A percentile compares a stretch with the other conserved stretches of the same genome.
Conservation (phyloP, 1,139 yeast genomes). For the Debaryomyces subglobosus region DNA sequence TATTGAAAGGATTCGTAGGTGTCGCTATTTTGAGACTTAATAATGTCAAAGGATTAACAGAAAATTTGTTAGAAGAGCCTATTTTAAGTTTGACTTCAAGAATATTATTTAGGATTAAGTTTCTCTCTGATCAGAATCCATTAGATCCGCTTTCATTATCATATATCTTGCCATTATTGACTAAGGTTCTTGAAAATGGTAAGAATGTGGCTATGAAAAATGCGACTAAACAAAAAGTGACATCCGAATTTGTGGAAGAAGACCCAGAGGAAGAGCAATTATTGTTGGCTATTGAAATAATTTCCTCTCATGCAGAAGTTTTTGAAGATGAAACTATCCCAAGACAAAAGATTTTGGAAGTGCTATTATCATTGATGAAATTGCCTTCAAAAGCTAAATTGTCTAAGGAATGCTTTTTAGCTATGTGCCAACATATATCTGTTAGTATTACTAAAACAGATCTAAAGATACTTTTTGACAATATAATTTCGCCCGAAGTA, state of each 20-base stretch:
- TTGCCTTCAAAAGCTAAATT: conserved; percentile 78
- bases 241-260: conserved; percentile 71
- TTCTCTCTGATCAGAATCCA: conserved; percentile 72
- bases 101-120: conserved; percentile 73
- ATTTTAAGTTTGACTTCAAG: conserved; percentile 59
- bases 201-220: conserved; percentile 54
- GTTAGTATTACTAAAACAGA: conserved; percentile 60
- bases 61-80: conserved; percentile 52
- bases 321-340: conserved; percentile 72
- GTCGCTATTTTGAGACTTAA: conserved; percentile 65
- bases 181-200: conserved; percentile 64
- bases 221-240: conserved; percentile 50
- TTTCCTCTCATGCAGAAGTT: conserved; percentile 74
- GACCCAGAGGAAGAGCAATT: conserved; percentile 89
- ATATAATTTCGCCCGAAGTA: conserved; percentile 60
- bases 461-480: conserved; percentile 58
- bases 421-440: conserved; percentile 76
- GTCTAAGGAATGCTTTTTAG: conserved; percentile 79
- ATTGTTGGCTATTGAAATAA: conserved; percentile 73
- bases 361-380: conserved; percentile 66
- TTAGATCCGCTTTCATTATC: conserved; percentile 70
- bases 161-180: conserved; percentile 74
- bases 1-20: conserved; percentile 59
- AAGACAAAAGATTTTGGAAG: conserved; percentile 61
- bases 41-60: conserved; percentile 42